These are phyloP conservation scores for Asterochloris sp. DNA, from an alignment of 139 green algal genomes.

Conservation along the genomic window DNA sequence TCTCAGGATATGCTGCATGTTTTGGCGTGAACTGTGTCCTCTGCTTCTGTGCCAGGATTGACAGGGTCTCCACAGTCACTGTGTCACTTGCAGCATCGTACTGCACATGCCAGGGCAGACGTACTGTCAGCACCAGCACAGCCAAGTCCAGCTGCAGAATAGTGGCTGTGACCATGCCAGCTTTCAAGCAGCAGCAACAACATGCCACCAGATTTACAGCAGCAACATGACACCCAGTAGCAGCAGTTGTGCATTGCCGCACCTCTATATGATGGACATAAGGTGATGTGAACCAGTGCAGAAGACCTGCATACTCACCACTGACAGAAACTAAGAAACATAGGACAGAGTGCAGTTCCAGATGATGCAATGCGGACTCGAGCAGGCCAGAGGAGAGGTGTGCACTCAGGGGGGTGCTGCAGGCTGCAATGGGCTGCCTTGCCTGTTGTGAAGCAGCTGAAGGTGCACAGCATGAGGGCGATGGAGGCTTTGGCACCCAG, in stretches of 20 bases:
- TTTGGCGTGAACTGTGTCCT: conserved; percentile 9
- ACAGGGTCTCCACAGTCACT: conserved; percentile 22
- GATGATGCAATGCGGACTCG: neutral
- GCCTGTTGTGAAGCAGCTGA: conserved; percentile 49
- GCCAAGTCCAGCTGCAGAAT: too few relatives aligned
- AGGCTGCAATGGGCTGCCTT: neutral
- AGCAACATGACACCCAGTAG: too few relatives aligned
- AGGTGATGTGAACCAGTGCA: conserved; percentile 44
- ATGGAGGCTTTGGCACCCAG: conserved; percentile 36
- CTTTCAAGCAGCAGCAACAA: too few relatives aligned
- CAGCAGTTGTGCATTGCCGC: too few relatives aligned
- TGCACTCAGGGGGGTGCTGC: neutral
- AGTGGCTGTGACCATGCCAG: too few relatives aligned
- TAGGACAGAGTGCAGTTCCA: neutral
- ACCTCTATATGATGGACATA: conserved; percentile 16
- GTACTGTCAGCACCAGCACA: too few relatives aligned
- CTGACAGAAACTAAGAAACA: neutral
- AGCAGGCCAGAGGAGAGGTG: neutral
- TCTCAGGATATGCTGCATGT: conserved; percentile 26
- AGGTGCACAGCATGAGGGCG: conserved; percentile 29
- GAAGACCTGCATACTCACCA: conserved; percentile 17
- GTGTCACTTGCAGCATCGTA: neutral
- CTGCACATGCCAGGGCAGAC: conserved; percentile 7
- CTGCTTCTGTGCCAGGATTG: conserved; percentile 22
- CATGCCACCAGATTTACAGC: too few relatives aligned